Evolutionary conservation across 192 early-diverging fungal genomes (phyloP).

Genomic region (Phycomyces nitens): DNA sequence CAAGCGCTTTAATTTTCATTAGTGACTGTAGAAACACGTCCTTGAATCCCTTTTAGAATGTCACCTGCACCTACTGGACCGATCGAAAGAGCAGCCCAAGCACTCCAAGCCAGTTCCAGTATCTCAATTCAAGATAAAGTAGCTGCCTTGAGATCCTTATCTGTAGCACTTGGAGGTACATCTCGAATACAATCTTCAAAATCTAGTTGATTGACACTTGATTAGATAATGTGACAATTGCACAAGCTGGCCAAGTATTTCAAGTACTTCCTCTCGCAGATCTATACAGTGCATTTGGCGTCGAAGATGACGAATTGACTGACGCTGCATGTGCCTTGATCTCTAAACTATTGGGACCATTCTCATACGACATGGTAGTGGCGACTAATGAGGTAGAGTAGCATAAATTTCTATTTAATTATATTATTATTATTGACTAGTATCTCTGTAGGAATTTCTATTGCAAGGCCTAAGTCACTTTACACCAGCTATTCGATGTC

Average conservation of each 20-base stretch:
- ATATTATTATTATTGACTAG: conserved; percentile 3
- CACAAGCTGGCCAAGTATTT: conserved; percentile 1
- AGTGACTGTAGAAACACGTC: too few species aligned
- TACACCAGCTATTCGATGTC: conserved; percentile 35
- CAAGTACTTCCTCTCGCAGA: conserved; percentile 19
- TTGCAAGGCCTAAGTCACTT: conserved; percentile 31
- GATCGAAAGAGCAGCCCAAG: conserved; percentile 10
- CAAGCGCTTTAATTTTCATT: too few species aligned
- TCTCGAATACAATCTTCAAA: neutral
- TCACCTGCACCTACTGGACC: conserved; percentile 10
- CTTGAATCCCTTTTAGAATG: neutral
- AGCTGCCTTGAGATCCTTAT: conserved; percentile 2
- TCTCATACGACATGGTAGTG: conserved; percentile 15
- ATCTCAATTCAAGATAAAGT: conserved; percentile 12
- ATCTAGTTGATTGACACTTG: neutral
- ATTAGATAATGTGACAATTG: conserved; percentile 3
- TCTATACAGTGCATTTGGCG: conserved; percentile 15
- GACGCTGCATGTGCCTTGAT: conserved; percentile 26
- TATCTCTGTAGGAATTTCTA: conserved; percentile 25
- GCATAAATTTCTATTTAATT: neutral
- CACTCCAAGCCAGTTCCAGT: conserved; percentile 2
- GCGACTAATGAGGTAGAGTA: conserved; percentile 20
- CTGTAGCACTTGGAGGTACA: conserved; percentile 15
- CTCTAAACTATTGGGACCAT: conserved; percentile 25
- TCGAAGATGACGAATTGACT: conserved; percentile 14